A percentile compares a stretch with the other conserved stretches of the same genome.
Conservation (phyloP, 2,329 filamentous ascomycete species). For the Alternaria hordeiaustralica region DNA sequence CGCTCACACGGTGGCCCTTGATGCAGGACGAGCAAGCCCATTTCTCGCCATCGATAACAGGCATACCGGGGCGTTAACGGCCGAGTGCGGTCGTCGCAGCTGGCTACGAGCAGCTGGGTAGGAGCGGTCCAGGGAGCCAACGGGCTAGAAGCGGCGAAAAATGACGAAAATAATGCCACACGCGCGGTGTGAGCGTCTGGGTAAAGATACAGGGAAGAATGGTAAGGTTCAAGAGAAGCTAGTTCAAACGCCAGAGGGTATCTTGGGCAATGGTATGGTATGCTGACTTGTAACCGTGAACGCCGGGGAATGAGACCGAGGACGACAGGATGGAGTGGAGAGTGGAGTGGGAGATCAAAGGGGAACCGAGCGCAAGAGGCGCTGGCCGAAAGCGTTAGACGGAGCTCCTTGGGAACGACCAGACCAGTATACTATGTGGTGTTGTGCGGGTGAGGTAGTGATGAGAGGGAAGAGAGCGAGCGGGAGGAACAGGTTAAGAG, state of each 20-base stretch:
- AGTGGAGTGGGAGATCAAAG: slow-evolving; percentile 24
- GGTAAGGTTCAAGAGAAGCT: slow-evolving; percentile 22
- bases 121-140: slow-evolving; percentile 17
- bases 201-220: slow-evolving; percentile 30
- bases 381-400: slow-evolving; percentile 51
- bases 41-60: slow-evolving; percentile 81
- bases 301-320: slow-evolving; percentile 44
- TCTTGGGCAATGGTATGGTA: slow-evolving; percentile 43
- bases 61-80: slow-evolving; percentile 44
- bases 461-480: slow-evolving; percentile 30
- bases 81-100: slow-evolving; percentile 44
- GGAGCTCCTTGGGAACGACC: slow-evolving; percentile 44
- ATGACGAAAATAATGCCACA: slow-evolving; percentile 23
- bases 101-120: slow-evolving; percentile 32
- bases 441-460: slow-evolving; percentile 36
- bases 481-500: slow-evolving; percentile 37
- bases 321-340: slow-evolving; percentile 32
- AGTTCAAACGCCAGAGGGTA: slow-evolving; percentile 44
- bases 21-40: slow-evolving; percentile 98
- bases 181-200: slow-evolving; percentile 16
- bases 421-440: slow-evolving; percentile 38
- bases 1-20: slow-evolving; percentile 97
- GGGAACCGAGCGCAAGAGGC: slow-evolving; percentile 50
- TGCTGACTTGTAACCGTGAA: slow-evolving; percentile 45
- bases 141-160: slow-evolving; percentile 16